phyloP scores from a whole-genome alignment of 805 yeast genomes.

The Vanderwaltozyma verrucispora region DNA sequence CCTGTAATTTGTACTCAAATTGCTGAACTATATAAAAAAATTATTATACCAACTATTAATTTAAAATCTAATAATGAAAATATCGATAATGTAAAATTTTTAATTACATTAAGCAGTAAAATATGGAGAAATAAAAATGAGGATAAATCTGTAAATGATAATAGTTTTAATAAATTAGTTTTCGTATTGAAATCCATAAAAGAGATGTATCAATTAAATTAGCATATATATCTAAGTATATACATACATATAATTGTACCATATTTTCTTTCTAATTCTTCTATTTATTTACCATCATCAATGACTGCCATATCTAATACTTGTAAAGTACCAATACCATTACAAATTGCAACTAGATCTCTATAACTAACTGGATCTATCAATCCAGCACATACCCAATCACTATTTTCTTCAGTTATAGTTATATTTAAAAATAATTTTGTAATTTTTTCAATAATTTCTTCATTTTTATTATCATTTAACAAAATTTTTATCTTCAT shows the following conservation, averaged over 20 bases:
- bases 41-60: conserved; percentile 13
- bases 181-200: conserved; percentile 31
- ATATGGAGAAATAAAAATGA: conserved; percentile 34
- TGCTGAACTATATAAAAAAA: conserved; percentile 25
- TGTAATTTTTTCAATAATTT: conserved; percentile 34
- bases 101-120: conserved; percentile 37
- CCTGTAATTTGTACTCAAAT: conserved; percentile 39
- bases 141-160: conserved; percentile 5
- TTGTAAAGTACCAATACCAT: conserved; percentile 50
- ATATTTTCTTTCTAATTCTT: neutral
- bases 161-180: conserved; percentile 38
- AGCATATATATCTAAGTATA: neutral
- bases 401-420: conserved; percentile 34
- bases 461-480: conserved; percentile 31
- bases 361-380: conserved; percentile 83
- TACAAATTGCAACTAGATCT: conserved; percentile 52
- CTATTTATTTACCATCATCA: conserved; percentile 31
- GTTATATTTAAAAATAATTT: conserved; percentile 36
- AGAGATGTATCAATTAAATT: conserved; percentile 15
- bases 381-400: conserved; percentile 50
- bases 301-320: conserved; percentile 83
- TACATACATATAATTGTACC: conserved; percentile 1
- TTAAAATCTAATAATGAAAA: conserved; percentile 7
- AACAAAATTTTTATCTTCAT: conserved; percentile 74
- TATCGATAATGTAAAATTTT: conserved; percentile 11